Percentiles rank a stretch among this genome's conserved stretches.
These are phyloP conservation scores for Aspergillus hortae DNA, from an alignment of 2,329 filamentous ascomycete species.

Conservation along the genomic window DNA sequence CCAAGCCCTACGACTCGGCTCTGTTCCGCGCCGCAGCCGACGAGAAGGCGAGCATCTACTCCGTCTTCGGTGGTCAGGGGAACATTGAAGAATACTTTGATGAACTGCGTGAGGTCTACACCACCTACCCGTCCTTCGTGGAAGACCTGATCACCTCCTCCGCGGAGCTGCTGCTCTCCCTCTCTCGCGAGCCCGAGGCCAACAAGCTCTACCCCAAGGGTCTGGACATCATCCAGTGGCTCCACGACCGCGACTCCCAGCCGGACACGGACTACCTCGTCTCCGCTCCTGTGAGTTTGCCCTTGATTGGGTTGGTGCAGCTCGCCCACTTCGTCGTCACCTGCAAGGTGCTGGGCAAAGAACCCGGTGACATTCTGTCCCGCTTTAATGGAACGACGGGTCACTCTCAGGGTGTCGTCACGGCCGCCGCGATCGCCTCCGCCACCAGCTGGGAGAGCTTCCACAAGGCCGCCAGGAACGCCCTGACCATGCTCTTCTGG, in stretches of 20 bases:
- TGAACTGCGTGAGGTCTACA: slow-evolving; percentile 86
- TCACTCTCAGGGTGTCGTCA: slow-evolving; percentile 94
- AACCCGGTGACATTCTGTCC: slow-evolving; percentile 83
- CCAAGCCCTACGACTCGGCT: slow-evolving; percentile 90
- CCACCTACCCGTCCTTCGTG: slow-evolving; percentile 86
- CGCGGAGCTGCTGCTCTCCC: slow-evolving; percentile 79
- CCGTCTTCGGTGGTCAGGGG: slow-evolving; percentile 92
- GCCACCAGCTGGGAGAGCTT: slow-evolving; percentile 93
- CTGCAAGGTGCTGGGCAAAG: slow-evolving; percentile 83
- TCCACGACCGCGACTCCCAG: slow-evolving; percentile 82
- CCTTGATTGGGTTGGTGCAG: slow-evolving; percentile 92
- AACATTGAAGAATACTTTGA: slow-evolving; percentile 99
- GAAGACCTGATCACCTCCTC: slow-evolving; percentile 77
- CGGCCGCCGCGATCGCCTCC: slow-evolving; percentile 85
- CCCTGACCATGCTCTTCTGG: slow-evolving; percentile 95
- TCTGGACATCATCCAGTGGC: slow-evolving; percentile 91
- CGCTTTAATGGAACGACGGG: slow-evolving; percentile 85
- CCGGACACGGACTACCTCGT: slow-evolving; percentile 93
- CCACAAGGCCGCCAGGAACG: slow-evolving; percentile 71
- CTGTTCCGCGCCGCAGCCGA: slow-evolving; percentile 85
- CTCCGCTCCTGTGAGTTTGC: slow-evolving; percentile 91
- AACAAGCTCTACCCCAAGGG: slow-evolving; percentile 97
- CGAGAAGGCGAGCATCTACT: slow-evolving; percentile 79
- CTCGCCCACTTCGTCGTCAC: slow-evolving; percentile 93
- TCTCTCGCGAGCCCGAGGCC: slow-evolving; percentile 78